Percentiles rank a stretch among this genome's conserved stretches.
phyloP scores from a whole-genome alignment of 768 basidiomycete genomes.

The Amanita fuliginea region DNA sequence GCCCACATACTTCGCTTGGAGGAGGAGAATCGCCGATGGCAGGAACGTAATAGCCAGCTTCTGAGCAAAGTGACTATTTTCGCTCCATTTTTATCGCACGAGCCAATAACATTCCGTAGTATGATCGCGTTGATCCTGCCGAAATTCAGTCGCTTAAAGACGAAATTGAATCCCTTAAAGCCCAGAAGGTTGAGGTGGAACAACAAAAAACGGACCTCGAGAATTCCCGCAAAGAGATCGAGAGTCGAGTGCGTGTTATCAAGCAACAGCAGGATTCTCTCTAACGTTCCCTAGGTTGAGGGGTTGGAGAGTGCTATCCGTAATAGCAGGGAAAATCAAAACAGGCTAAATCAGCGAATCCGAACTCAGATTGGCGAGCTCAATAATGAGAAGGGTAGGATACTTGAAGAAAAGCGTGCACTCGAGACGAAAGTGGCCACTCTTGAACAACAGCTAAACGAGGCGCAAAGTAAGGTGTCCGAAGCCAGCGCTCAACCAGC shows the following conservation, averaged over 20 bases:
- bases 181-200: slow-evolving; percentile 24
- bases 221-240: slow-evolving; percentile 17
- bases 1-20: slow-evolving; percentile 61
- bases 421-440: slow-evolving; percentile 26
- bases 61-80: slow-evolving; percentile 53
- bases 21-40: slow-evolving; percentile 72
- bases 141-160: slow-evolving; percentile 74
- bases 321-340: slow-evolving; percentile 22
- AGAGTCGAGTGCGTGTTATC: slow-evolving; percentile 19
- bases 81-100: not conserved
- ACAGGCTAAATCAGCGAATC: slow-evolving; percentile 18
- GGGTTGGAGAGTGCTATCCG: slow-evolving; percentile 32
- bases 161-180: slow-evolving; percentile 47
- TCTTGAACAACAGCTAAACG: slow-evolving; percentile 24
- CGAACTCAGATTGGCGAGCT: slow-evolving; percentile 21
- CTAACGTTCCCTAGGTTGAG: slow-evolving; percentile 21
- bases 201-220: slow-evolving; percentile 10
- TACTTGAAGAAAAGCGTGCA: slow-evolving; percentile 25
- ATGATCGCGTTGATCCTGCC: slow-evolving; percentile 81
- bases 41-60: slow-evolving; percentile 72
- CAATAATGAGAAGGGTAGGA: slow-evolving; percentile 23
- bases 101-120: slow-evolving; percentile 27
- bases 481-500: slow-evolving; percentile 14
- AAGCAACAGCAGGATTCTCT: not conserved
- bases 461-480: slow-evolving; percentile 12